A percentile compares a stretch with the other conserved stretches of the same genome.
Conservation (phyloP, 2,329 filamentous ascomycete species). For the Clarireedia paspali region DNA sequence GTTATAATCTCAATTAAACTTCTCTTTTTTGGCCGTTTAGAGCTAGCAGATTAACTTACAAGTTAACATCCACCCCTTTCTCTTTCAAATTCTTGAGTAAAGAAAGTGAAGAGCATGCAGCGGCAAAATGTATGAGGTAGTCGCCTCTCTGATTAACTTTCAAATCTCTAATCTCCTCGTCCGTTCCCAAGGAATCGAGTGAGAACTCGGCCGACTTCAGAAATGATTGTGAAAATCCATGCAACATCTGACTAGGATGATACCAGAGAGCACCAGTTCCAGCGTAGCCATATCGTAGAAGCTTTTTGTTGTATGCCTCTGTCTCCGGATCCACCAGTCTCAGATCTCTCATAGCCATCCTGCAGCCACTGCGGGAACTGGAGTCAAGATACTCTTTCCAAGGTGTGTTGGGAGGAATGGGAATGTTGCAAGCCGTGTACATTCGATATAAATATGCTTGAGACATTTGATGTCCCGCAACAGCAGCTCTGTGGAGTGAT, state of each 20-base stretch:
- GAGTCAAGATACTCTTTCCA: background rate
- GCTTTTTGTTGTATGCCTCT: background rate
- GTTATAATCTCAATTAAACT: background rate
- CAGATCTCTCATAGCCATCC: conserved; percentile 1
- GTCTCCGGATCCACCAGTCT: background rate
- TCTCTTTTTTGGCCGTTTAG: background rate
- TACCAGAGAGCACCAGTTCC: background rate
- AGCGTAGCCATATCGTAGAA: background rate
- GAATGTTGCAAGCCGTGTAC: background rate
- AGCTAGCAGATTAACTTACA: background rate
- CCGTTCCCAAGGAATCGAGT: background rate
- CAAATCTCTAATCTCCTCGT: background rate
- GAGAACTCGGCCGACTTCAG: background rate
- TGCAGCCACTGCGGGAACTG: background rate
- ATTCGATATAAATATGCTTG: conserved; percentile 4
- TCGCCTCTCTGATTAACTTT: background rate
- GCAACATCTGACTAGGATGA: background rate
- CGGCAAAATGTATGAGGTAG: background rate
- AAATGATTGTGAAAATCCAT: background rate
- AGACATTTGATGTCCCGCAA: background rate
- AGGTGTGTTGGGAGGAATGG: background rate
- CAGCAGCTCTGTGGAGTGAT: background rate
- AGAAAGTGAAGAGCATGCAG: background rate
- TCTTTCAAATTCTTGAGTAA: background rate
- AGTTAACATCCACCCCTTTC: background rate